Conservation (phyloP, 2,329 filamentous ascomycete species). For the Epichloe sibirici region DNA sequence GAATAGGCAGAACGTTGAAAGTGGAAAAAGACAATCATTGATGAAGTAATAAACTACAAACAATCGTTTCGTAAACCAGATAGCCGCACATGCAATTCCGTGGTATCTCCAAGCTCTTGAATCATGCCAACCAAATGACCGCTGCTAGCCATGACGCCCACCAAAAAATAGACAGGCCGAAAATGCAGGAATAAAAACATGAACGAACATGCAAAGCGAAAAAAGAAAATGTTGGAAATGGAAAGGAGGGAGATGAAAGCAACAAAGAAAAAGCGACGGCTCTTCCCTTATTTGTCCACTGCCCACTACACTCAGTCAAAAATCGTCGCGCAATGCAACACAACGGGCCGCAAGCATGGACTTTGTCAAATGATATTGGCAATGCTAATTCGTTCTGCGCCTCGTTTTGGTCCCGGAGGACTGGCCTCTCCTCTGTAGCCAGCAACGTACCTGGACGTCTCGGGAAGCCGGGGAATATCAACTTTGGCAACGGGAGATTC, state of each 20-base stretch:
- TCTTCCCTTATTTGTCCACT: neutral
- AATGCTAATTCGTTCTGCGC: conserved; percentile 21
- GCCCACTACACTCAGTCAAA: neutral
- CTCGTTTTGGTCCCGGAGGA: conserved; percentile 15
- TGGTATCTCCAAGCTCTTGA: conserved; percentile 13
- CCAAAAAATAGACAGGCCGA: neutral
- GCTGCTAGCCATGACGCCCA: conserved; percentile 3
- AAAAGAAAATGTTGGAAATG: neutral
- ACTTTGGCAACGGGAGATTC: conserved; percentile 18
- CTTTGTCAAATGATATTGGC: conserved; percentile 27
- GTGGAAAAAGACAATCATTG: too few species aligned
- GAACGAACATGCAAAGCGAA: neutral
- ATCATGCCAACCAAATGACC: conserved; percentile 6
- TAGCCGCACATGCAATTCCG: conserved; percentile 5
- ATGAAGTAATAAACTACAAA: neutral
- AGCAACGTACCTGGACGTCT: conserved; percentile 18
- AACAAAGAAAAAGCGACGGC: neutral
- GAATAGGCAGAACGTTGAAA: too few species aligned
- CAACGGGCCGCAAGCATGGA: neutral
- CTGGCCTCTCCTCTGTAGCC: conserved; percentile 17
- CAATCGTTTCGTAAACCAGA: neutral
- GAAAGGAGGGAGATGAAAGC: neutral
- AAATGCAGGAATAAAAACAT: conserved; percentile 3
- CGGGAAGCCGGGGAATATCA: conserved; percentile 17
- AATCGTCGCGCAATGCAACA: neutral